Evolutionary conservation across 164 flowering plant species (phyloP).

Genomic region (Macadamia integrifolia): DNA sequence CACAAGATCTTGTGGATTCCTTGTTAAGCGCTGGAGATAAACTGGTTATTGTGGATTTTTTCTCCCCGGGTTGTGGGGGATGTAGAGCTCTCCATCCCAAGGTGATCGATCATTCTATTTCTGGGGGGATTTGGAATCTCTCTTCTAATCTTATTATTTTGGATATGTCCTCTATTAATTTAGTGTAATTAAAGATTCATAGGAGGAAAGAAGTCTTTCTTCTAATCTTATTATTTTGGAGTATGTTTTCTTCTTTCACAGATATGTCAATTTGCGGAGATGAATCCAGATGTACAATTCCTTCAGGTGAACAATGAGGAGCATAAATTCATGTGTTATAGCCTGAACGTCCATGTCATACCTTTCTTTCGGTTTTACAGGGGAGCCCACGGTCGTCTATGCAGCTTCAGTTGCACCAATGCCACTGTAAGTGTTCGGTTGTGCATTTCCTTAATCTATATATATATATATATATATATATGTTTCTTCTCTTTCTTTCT

Average conservation of each 20-base stretch:
- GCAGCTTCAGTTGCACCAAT: slow-evolving; percentile 91
- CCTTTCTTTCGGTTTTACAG: slow-evolving; percentile 90
- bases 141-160: not conserved
- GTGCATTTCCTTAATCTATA: not conserved
- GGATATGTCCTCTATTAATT: not conserved
- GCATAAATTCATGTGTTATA: slow-evolving; percentile 81
- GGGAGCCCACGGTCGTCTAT: slow-evolving; percentile 81
- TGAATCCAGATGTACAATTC: slow-evolving; percentile 66
- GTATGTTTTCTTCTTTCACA: slow-evolving; percentile 16
- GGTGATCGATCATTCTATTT: slow-evolving; percentile 23
- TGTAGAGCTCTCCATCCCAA: slow-evolving; percentile 91
- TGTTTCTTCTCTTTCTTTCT: too few species aligned
- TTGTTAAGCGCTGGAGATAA: slow-evolving; percentile 59
- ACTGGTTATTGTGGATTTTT: slow-evolving; percentile 71
- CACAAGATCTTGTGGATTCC: slow-evolving; percentile 65
- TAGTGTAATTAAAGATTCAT: too few species aligned
- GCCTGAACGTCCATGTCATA: slow-evolving; percentile 78
- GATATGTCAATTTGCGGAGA: slow-evolving; percentile 80
- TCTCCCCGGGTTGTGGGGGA: slow-evolving; percentile 88
- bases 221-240: too few species aligned
- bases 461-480: too few species aligned
- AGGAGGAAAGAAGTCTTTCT: too few species aligned
- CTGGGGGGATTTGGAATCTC: not conserved
- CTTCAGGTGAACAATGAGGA: slow-evolving; percentile 76
- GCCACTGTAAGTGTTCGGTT: slow-evolving; percentile 59